phyloP scores from a whole-genome alignment of 306 rosid species.

The Vigna mungo region DNA sequence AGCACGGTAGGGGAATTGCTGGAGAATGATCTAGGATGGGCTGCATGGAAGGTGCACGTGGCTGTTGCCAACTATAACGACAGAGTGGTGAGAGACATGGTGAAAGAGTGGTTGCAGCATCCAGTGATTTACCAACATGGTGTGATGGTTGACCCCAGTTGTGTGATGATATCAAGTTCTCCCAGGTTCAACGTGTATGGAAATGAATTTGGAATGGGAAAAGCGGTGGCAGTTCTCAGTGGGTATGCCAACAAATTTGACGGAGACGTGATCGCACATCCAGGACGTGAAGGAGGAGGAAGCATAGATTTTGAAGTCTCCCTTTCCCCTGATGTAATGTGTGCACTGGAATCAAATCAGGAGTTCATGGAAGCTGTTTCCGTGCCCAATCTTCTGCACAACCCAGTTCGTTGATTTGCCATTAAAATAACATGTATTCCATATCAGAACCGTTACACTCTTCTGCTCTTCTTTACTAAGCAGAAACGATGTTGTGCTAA shows the following conservation, averaged over 20 bases:
- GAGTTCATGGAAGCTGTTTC: conserved; percentile 58
- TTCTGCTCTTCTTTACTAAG: no score
- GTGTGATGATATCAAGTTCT: conserved; percentile 58
- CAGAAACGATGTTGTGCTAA: no score
- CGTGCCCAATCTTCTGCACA: not conserved
- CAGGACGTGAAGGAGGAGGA: conserved; percentile 58
- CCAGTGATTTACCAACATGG: conserved; percentile 20
- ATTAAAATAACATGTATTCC: not conserved
- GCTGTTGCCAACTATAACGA: conserved; percentile 46
- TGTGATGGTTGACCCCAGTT: conserved; percentile 17
- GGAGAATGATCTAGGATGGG: conserved; percentile 56
- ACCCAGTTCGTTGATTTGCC: not conserved
- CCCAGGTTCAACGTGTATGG: conserved; percentile 63
- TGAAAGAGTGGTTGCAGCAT: conserved; percentile 47
- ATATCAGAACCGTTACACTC: no score
- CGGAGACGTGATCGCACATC: conserved; percentile 52
- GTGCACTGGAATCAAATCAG: conserved; percentile 52
- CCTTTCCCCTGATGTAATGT: conserved; percentile 53
- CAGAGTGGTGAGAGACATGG: not conserved
- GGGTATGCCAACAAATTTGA: conserved; percentile 59
- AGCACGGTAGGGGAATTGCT: conserved; percentile 53
- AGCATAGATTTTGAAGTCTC: conserved; percentile 64
- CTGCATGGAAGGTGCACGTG: conserved; percentile 57
- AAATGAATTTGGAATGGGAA: conserved; percentile 74
- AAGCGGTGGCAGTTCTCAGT: conserved; percentile 58